phyloP scores from a whole-genome alignment of 345 rosid genomes.

The Eucalyptus marginata region DNA sequence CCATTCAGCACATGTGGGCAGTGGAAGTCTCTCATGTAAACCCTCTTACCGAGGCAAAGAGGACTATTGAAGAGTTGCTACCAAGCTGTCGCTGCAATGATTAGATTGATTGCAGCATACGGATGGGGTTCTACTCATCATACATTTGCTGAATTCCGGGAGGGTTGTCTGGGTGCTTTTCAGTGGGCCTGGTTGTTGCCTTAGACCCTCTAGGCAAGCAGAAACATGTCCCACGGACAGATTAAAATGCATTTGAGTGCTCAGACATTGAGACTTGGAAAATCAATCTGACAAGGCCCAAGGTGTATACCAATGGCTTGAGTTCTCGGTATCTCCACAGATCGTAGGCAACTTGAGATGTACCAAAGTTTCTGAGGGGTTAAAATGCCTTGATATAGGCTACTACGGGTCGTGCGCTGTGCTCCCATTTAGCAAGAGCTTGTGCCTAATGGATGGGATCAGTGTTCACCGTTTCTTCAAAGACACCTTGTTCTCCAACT shows the following conservation, averaged over 20 bases:
- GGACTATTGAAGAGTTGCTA: slow-evolving; percentile 22
- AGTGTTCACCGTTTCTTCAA: background rate
- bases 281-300: background rate
- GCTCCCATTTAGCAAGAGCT: background rate
- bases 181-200: background rate
- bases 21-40: slow-evolving; percentile 29
- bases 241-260: background rate
- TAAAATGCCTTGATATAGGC: background rate
- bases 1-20: slow-evolving; percentile 53
- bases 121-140: background rate
- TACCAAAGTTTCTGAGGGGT: background rate
- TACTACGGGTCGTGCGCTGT: background rate
- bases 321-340: background rate
- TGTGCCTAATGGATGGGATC: background rate
- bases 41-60: slow-evolving; percentile 44
- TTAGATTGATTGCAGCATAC: background rate
- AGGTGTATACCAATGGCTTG: background rate
- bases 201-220: background rate
- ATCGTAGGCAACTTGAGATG: background rate
- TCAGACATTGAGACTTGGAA: background rate
- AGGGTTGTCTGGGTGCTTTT: background rate
- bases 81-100: background rate
- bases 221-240: background rate
- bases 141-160: background rate
- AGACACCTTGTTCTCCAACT: background rate